Evolutionary conservation across 2,329 filamentous ascomycete species (phyloP), one percentile per base, ranked within the genome.

Genomic region (Parasarocladium wereldwijsianum): DNA sequence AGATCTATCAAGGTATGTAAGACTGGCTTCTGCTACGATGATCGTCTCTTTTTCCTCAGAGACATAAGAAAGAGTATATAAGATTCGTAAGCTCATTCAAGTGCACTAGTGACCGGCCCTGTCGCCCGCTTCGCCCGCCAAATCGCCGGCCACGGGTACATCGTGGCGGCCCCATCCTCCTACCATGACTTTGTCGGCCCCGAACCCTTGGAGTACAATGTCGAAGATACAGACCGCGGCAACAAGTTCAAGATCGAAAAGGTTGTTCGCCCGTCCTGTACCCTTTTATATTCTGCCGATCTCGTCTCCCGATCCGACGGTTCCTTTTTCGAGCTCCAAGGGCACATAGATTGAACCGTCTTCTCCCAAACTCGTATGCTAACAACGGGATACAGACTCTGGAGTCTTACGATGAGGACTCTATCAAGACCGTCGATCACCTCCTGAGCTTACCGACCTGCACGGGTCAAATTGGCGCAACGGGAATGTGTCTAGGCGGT

Each of bases 101-200:
- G n/a, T n/a, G n/a, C n/a, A n/a, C n/a, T n/a, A 86, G 86, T 94
- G 12, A 93, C 86, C 34, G 86, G 86, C 2, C 86, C 86, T 2
- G 86, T 94, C 16, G 70, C 78, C 36, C 76, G 87, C 31, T 93
- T 94, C 46, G 84, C 83, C 30, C 75, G 86, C 36, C 85, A 93
- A 51, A 93, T 94, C 43, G 82, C 84, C 22, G 80, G 83, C 3
- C 82, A 93, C 40, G 87, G 86, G 45, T 94, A 92, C 60, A 92
- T 94, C 41, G 85, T 87, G 40, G 86, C 81, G 8, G 85, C 85
- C 0, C 84, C 85, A 1, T 90, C 81, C 20, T 86, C 77, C 18
- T 94, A 93, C 55, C 86, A 94, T 50, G 86, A 94, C 54, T 94
- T 94, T 56, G 83, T 76, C 2, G 80, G 80, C 4, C 82, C 85